Base-by-base conservation (phyloP, 2,329 filamentous ascomycete species). In the Monosporascus sp. region DNA sequence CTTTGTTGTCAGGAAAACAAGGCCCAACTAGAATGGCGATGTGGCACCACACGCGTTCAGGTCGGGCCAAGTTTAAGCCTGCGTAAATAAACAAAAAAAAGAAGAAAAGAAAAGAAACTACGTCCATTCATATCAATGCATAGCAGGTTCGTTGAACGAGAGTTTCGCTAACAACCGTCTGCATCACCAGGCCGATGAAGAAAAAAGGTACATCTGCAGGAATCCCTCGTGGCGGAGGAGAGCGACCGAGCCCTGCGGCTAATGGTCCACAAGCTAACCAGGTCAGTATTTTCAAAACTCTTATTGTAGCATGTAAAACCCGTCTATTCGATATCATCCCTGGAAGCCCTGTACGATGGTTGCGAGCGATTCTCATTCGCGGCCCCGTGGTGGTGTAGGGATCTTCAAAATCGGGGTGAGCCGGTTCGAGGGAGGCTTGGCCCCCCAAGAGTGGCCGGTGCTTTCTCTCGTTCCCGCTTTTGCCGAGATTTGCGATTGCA, bases 131-230 rank as follows among this genome's bases (percentile, higher is more conserved):
- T 59, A 49, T 48, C 46, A 51, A 38, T 47, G 51, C 46, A 52
- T 48, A 47, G 51, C 45, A 24, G 43, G 49, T 28, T 22, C 15
- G 28, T 43, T 50, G 24, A 26, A 31, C 43, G 47, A 22, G 26
- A 45, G 15, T 51, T 51, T 62, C 49, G 61, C 58, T 65, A 55
- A 66, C 55, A 24, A 43, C 45, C 51, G 44, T 49, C 26, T 48
- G 51, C 52, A 49, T 51, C 54, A 51, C 67, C 67, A 92, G 88
- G 60, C 88, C 88, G 45, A 79, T 87, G 70, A 92, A 92, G 75
- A 90, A 88, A 74, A 87, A 86, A 70, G 78, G 84, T 61, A 82
- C 83, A 59, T 81, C 84, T 61, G 86, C 85, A 68, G 88, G 87
- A 64, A 78, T 89, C 67, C 81, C 86, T 66, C 82, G 83, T 64